These are phyloP conservation scores for Sporothrix curviconia DNA, from an alignment of 2,329 filamentous ascomycete species.

Conservation along the genomic window DNA sequence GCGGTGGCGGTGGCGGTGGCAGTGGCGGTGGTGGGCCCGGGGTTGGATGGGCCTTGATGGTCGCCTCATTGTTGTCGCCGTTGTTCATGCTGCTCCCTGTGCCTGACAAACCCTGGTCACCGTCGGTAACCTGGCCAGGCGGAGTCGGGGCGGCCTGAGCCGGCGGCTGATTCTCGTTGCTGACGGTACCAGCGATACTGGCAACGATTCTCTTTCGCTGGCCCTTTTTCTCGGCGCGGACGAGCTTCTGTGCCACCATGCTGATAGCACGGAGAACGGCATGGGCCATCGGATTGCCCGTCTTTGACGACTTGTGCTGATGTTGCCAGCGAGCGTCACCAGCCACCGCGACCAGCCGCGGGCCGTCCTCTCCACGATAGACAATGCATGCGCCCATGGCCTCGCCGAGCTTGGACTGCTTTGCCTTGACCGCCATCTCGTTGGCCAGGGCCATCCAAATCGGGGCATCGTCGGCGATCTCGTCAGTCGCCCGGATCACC, in stretches of 20 bases:
- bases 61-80: not conserved
- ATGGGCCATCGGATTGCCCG: slow-evolving; percentile 72
- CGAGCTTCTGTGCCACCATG: slow-evolving; percentile 67
- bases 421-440: slow-evolving; percentile 54
- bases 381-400: slow-evolving; percentile 70
- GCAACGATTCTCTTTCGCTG: slow-evolving; percentile 12
- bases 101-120: too few relatives aligned
- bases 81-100: not conserved
- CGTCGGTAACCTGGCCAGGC: too few relatives aligned
- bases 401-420: slow-evolving; percentile 55
- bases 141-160: not conserved
- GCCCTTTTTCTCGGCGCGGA: slow-evolving; percentile 45
- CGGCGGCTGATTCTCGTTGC: slow-evolving; percentile 23
- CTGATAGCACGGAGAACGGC: slow-evolving; percentile 72
- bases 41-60: too few relatives aligned
- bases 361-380: slow-evolving; percentile 47
- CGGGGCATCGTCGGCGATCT: slow-evolving; percentile 57
- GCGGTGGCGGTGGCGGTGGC: not conserved
- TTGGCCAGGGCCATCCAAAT: slow-evolving; percentile 64
- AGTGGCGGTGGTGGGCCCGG: too few relatives aligned
- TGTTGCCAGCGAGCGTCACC: slow-evolving; percentile 67
- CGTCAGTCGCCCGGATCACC: slow-evolving; percentile 61
- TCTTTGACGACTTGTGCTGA: slow-evolving; percentile 38
- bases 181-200: not conserved
- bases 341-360: slow-evolving; percentile 62